A percentile compares a stretch with the other conserved stretches of the same genome.
phyloP scores from a whole-genome alignment of 2,329 filamentous ascomycete genomes.

The Albifimbria verrucaria region DNA sequence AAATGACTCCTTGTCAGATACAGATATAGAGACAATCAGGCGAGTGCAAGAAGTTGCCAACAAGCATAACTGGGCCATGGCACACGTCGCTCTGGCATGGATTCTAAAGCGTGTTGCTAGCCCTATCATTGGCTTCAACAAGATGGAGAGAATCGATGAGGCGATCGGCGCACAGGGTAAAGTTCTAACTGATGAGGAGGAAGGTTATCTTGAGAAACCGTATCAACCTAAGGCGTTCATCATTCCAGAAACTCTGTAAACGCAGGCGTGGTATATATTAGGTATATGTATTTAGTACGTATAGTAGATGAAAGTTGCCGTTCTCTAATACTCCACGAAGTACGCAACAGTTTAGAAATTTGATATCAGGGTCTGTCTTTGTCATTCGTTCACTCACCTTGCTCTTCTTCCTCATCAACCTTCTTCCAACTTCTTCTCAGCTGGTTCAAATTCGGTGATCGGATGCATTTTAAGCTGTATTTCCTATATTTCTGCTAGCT shows the following conservation, averaged over 20 bases:
- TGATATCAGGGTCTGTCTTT: too few species aligned
- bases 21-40: not conserved
- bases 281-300: too few species aligned
- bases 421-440: too few species aligned
- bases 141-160: constrained; percentile 56
- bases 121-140: constrained; percentile 61
- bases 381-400: too few species aligned
- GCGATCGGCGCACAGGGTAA: constrained; percentile 44
- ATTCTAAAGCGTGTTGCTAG: constrained; percentile 47
- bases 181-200: constrained; percentile 54
- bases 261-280: too few species aligned
- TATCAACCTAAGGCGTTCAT: constrained; percentile 40
- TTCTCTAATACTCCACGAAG: too few species aligned
- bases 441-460: too few species aligned
- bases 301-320: too few species aligned
- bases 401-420: too few species aligned
- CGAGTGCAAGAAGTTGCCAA: constrained; percentile 50
- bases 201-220: constrained; percentile 57
- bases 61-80: constrained; percentile 56
- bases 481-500: too few species aligned
- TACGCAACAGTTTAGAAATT: too few species aligned
- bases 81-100: constrained; percentile 64
- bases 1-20: not conserved
- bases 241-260: not conserved
- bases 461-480: too few species aligned